A percentile compares a stretch with the other conserved stretches of the same genome.
phyloP scores from a whole-genome alignment of 192 early-diverging fungal species.

The Mortierella hygrophila region DNA sequence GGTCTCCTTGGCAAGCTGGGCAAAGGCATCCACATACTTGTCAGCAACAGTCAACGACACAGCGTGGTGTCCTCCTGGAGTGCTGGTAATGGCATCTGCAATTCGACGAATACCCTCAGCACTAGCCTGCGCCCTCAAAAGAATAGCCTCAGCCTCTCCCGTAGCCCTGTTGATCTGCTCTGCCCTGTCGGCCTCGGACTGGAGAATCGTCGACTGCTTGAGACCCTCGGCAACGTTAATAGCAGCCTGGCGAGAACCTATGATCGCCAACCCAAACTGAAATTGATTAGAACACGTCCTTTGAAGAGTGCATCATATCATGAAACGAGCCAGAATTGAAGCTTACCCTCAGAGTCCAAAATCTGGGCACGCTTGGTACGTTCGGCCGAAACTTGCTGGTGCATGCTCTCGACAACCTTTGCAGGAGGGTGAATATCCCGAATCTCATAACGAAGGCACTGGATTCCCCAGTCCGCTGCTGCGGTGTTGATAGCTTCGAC shows the following conservation, averaged over 20 bases:
- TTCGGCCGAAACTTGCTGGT: slow-evolving; percentile 97
- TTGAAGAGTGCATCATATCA: no score
- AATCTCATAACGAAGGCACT: slow-evolving; percentile 96
- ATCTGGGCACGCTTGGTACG: slow-evolving; percentile 97
- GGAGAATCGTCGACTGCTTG: slow-evolving; percentile 92
- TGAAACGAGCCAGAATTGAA: background rate
- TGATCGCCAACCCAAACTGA: background rate
- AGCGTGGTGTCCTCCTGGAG: slow-evolving; percentile 81
- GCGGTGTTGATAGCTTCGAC: slow-evolving; percentile 95
- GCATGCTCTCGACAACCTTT: slow-evolving; percentile 97
- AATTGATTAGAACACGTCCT: background rate
- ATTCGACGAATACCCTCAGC: slow-evolving; percentile 85
- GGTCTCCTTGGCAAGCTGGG: slow-evolving; percentile 90
- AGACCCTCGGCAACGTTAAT: slow-evolving; percentile 98
- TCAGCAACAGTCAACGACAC: slow-evolving; percentile 94
- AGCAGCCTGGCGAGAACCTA: slow-evolving; percentile 86
- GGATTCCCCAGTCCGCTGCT: slow-evolving; percentile 95
- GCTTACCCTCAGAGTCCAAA: slow-evolving; percentile 79
- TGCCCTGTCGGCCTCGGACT: slow-evolving; percentile 92
- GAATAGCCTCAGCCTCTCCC: slow-evolving; percentile 92
- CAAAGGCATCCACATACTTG: slow-evolving; percentile 97
- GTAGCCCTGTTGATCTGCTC: slow-evolving; percentile 93
- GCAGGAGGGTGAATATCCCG: slow-evolving; percentile 95
- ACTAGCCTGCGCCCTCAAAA: slow-evolving; percentile 85
- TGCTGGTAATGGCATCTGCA: slow-evolving; percentile 78